Evolutionary conservation across 2,329 filamentous ascomycete species (phyloP).

Genomic region (Nannizzia gypsea): DNA sequence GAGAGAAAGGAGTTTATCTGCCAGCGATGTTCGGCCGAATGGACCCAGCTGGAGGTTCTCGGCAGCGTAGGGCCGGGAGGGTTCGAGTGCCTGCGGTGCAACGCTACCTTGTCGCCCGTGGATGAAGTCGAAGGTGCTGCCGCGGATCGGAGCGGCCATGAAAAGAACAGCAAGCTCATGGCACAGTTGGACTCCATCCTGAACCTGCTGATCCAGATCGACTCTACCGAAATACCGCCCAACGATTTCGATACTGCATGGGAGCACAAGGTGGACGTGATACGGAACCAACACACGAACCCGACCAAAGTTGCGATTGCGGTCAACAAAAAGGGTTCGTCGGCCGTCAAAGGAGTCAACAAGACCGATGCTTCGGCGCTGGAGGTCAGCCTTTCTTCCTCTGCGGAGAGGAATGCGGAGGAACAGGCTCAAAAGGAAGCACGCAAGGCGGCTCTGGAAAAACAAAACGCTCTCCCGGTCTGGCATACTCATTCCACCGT

Average conservation of each 20-base stretch:
- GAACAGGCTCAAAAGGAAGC: slow-evolving; percentile 38
- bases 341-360: slow-evolving; percentile 31
- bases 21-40: slow-evolving; percentile 67
- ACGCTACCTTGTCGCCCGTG: slow-evolving; percentile 34
- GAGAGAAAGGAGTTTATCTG: slow-evolving; percentile 93
- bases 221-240: slow-evolving; percentile 36
- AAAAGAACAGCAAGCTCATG: slow-evolving; percentile 40
- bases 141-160: slow-evolving; percentile 37
- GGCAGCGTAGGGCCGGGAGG: slow-evolving; percentile 56
- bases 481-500: slow-evolving; percentile 44
- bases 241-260: slow-evolving; percentile 40
- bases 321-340: slow-evolving; percentile 24
- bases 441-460: slow-evolving; percentile 38
- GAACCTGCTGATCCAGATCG: slow-evolving; percentile 38
- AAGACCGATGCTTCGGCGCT: slow-evolving; percentile 35
- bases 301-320: slow-evolving; percentile 32
- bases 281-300: slow-evolving; percentile 33
- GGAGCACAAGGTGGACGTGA: slow-evolving; percentile 37
- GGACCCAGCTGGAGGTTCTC: slow-evolving; percentile 79
- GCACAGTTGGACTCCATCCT: slow-evolving; percentile 37
- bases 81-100: slow-evolving; percentile 76
- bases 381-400: slow-evolving; percentile 39
- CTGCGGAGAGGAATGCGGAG: slow-evolving; percentile 38
- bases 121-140: slow-evolving; percentile 35
- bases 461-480: slow-evolving; percentile 41